phyloP scores from a whole-genome alignment of 2,329 filamentous ascomycete genomes.

The Keithomyces neogunnii region DNA sequence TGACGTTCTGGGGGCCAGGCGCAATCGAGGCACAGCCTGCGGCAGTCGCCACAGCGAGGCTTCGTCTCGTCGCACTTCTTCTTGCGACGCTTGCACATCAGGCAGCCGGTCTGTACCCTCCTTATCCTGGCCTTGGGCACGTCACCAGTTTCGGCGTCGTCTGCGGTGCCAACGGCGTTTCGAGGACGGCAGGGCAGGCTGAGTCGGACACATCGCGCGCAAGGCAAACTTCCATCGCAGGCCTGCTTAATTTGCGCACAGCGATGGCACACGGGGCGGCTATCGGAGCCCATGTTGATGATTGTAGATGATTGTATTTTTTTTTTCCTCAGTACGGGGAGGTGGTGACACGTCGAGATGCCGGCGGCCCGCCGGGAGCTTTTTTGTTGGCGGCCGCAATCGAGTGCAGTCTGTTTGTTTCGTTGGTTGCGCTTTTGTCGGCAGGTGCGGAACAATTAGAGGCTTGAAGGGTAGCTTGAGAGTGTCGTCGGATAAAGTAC shows the following conservation, averaged over 20 bases:
- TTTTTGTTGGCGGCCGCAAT: neutral
- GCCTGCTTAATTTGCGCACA: slow-evolving; percentile 28
- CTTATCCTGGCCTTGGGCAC: slow-evolving; percentile 24
- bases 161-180: slow-evolving; percentile 10
- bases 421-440: neutral
- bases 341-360: neutral
- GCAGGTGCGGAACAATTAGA: too few species aligned
- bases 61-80: slow-evolving; percentile 40
- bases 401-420: neutral
- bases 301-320: neutral
- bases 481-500: too few species aligned
- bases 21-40: slow-evolving; percentile 25
- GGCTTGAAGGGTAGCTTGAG: too few species aligned
- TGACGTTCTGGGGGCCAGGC: slow-evolving; percentile 19
- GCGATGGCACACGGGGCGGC: slow-evolving; percentile 22
- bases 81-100: slow-evolving; percentile 36
- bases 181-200: slow-evolving; percentile 23
- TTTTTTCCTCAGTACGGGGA: neutral
- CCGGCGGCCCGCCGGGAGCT: neutral
- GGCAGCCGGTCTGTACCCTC: slow-evolving; percentile 30
- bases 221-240: slow-evolving; percentile 24
- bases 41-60: slow-evolving; percentile 31
- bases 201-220: slow-evolving; percentile 23
- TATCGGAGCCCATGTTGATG: slow-evolving; percentile 18
- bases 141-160: slow-evolving; percentile 10